These are phyloP conservation scores for Malus hybrid DNA, from an alignment of 331 rosid genomes.

Conservation along the genomic window DNA sequence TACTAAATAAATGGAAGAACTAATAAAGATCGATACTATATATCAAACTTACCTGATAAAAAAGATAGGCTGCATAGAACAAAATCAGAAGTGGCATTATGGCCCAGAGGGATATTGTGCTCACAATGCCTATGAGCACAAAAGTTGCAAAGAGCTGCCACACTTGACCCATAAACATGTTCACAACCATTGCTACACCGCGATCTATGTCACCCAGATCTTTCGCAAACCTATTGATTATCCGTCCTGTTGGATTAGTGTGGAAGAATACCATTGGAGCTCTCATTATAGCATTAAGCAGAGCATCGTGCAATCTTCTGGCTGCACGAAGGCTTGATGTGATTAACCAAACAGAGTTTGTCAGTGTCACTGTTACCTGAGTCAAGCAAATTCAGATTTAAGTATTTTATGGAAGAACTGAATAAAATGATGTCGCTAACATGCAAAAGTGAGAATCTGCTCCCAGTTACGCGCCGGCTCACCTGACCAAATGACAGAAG, in stretches of 20 bases:
- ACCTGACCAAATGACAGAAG: slow-evolving; percentile 80
- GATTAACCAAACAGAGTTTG: slow-evolving; percentile 71
- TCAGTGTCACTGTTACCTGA: slow-evolving; percentile 72
- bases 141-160: slow-evolving; percentile 86
- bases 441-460: neutral
- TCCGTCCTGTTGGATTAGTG: slow-evolving; percentile 80
- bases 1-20: neutral
- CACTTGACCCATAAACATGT: slow-evolving; percentile 56
- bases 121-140: slow-evolving; percentile 75
- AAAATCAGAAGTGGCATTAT: slow-evolving; percentile 75
- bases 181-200: slow-evolving; percentile 40
- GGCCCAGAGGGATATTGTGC: slow-evolving; percentile 88
- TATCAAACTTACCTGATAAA: slow-evolving; percentile 58
- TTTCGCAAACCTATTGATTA: slow-evolving; percentile 83
- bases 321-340: slow-evolving; percentile 71
- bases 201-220: slow-evolving; percentile 83
- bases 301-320: slow-evolving; percentile 58
- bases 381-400: slow-evolving; percentile 10
- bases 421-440: neutral
- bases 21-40: neutral
- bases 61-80: slow-evolving; percentile 73
- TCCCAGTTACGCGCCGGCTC: neutral
- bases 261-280: slow-evolving; percentile 93
- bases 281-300: slow-evolving; percentile 46
- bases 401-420: neutral